Percentiles rank a stretch among this genome's conserved stretches.
These are phyloP conservation scores for Saxophila tyrrhenica DNA, from an alignment of 495 filamentous ascomycete species.

Conservation along the genomic window DNA sequence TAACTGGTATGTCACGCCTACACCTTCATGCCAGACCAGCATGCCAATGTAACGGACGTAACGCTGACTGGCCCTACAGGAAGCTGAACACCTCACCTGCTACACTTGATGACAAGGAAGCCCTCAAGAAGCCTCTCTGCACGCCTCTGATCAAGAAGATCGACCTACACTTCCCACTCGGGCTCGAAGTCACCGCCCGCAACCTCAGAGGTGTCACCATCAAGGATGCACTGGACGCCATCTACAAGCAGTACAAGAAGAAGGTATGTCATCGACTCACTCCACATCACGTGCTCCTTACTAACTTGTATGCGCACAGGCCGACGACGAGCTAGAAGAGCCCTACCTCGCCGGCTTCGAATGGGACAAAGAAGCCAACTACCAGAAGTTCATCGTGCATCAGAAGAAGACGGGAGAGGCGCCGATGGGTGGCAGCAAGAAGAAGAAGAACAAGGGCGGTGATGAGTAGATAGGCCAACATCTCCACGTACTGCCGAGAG, in stretches of 20 bases:
- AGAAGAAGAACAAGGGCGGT: slow-evolving; percentile 57
- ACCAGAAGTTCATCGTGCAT: slow-evolving; percentile 64
- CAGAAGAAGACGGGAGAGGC: slow-evolving; percentile 57
- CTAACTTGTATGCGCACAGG: slow-evolving; percentile 36
- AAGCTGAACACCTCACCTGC: slow-evolving; percentile 78
- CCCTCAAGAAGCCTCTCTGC: slow-evolving; percentile 67
- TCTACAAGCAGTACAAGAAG: slow-evolving; percentile 91
- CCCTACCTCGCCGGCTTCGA: slow-evolving; percentile 86
- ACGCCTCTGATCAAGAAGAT: slow-evolving; percentile 82
- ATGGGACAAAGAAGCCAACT: slow-evolving; percentile 83
- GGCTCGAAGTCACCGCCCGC: slow-evolving; percentile 76
- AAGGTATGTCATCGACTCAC: slow-evolving; percentile 42
- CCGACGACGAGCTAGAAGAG: slow-evolving; percentile 74
- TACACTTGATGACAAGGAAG: slow-evolving; percentile 66
- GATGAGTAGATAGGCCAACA: slow-evolving; percentile 29
- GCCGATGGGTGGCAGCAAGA: slow-evolving; percentile 41
- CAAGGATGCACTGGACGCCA: slow-evolving; percentile 87
- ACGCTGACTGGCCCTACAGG: slow-evolving; percentile 30
- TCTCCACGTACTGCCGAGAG: too few species aligned
- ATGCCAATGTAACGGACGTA: background rate
- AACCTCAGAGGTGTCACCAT: slow-evolving; percentile 89
- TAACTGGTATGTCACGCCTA: slow-evolving; percentile 58
- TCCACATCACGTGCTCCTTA: background rate
- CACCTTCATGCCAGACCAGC: background rate
- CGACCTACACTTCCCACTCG: slow-evolving; percentile 77